These are phyloP conservation scores for Paramecium biaurelia DNA, from an alignment of 73 alveolate species.

Conservation along the genomic window DNA sequence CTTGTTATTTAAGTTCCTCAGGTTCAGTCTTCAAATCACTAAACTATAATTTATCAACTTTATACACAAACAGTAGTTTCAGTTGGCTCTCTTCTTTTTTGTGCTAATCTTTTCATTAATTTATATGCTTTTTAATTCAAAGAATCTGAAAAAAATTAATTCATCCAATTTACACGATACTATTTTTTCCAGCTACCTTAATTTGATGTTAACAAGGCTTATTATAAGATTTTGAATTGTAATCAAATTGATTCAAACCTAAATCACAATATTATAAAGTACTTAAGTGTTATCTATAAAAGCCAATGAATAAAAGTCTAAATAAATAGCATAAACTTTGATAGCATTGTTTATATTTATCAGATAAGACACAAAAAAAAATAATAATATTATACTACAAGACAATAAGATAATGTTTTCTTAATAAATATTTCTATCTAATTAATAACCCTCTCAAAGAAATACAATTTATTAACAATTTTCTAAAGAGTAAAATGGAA, in stretches of 20 bases:
- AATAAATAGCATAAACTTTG: conserved; percentile 75
- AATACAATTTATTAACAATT: not conserved
- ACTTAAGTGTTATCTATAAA: conserved; percentile 82
- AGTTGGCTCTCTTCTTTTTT: not conserved
- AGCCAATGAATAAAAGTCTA: conserved; percentile 70
- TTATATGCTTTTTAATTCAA: not conserved
- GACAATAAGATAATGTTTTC: not conserved
- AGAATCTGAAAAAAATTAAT: conserved; percentile 1
- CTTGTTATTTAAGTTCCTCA: not conserved
- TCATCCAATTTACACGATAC: not conserved
- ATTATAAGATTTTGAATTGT: conserved; percentile 73
- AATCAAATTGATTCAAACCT: conserved; percentile 76
- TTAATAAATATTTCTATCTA: not conserved
- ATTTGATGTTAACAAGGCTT: not conserved
- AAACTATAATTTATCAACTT: not conserved
- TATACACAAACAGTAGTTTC: not conserved
- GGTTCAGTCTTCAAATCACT: not conserved
- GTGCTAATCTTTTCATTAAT: not conserved
- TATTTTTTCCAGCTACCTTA: not conserved
- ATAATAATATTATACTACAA: not conserved
- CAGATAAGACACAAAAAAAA: no score
- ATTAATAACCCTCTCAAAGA: not conserved
- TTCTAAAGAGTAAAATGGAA: no score
- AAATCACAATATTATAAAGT: conserved; percentile 85
- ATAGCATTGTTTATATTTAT: no score